These are phyloP conservation scores for Gossypium thurberi DNA, from an alignment of 345 rosid species.

Conservation along the genomic window DNA sequence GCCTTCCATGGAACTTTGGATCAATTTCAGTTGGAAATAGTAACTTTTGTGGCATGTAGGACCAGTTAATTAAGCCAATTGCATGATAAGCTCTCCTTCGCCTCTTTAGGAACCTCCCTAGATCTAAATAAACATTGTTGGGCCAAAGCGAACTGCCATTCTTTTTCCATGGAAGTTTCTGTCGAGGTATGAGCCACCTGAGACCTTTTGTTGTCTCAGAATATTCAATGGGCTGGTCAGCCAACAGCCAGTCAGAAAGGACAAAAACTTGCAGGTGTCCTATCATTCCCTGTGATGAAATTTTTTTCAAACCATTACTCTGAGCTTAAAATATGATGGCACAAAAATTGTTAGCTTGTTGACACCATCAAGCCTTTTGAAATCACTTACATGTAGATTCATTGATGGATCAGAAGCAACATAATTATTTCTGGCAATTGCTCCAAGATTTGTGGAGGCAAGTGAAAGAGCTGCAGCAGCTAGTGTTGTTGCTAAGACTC, in stretches of 20 bases:
- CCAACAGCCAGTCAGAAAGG: constrained; percentile 41
- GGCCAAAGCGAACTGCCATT: constrained; percentile 28
- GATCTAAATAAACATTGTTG: constrained; percentile 22
- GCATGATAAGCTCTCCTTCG: background rate
- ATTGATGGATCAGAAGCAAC: constrained; percentile 31
- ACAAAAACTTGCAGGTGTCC: constrained; percentile 60
- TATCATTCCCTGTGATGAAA: constrained; percentile 36
- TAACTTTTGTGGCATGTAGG: constrained; percentile 2
- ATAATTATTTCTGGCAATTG: constrained; percentile 14
- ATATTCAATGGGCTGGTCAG: constrained; percentile 40
- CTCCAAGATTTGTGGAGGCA: constrained; percentile 38
- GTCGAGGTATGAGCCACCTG: constrained; percentile 54
- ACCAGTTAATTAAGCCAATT: constrained; percentile 1
- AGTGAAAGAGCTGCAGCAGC: constrained; percentile 40
- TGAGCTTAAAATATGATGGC: background rate
- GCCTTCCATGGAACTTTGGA: constrained; percentile 14
- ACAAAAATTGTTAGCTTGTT: background rate
- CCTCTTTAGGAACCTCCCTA: constrained; percentile 6
- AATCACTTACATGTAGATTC: constrained; percentile 35
- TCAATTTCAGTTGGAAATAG: constrained; percentile 5
- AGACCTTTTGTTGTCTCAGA: constrained; percentile 52
- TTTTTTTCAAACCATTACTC: background rate
- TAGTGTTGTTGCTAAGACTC: constrained; percentile 42
- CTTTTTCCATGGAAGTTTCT: constrained; percentile 50
- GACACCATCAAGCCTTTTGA: background rate